Percentiles rank a stretch among this genome's conserved stretches.
These are phyloP conservation scores for Rhododendron ovatum DNA, from an alignment of 148 eudicot species.

Conservation along the genomic window DNA sequence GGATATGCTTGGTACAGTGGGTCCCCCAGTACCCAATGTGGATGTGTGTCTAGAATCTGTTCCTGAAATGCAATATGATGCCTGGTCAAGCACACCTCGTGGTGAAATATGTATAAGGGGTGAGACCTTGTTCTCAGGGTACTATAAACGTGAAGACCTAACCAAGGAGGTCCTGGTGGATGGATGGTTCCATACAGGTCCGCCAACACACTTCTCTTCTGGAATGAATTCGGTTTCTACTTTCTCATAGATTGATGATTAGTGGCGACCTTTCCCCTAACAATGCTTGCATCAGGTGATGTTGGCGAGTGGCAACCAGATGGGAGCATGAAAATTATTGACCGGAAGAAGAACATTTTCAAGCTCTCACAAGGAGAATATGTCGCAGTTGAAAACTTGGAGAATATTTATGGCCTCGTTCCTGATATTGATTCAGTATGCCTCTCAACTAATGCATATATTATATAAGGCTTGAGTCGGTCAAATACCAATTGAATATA, in stretches of 20 bases:
- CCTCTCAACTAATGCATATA: neutral
- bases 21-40: slow-evolving; percentile 87
- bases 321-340: slow-evolving; percentile 91
- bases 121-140: slow-evolving; percentile 83
- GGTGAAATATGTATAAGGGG: slow-evolving; percentile 90
- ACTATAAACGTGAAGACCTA: slow-evolving; percentile 91
- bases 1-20: slow-evolving; percentile 87
- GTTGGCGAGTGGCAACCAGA: slow-evolving; percentile 98
- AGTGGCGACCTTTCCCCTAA: slow-evolving; percentile 3
- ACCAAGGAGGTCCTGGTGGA: slow-evolving; percentile 84
- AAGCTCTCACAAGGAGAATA: slow-evolving; percentile 99
- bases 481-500: neutral
- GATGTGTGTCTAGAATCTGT: slow-evolving; percentile 87
- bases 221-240: neutral
- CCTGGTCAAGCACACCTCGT: slow-evolving; percentile 62
- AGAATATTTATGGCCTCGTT: slow-evolving; percentile 70
- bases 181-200: slow-evolving; percentile 99
- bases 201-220: neutral
- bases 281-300: slow-evolving; percentile 56
- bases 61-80: slow-evolving; percentile 96
- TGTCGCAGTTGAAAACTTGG: slow-evolving; percentile 97
- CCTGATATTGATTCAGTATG: slow-evolving; percentile 75
- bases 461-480: neutral
- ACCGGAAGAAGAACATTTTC: slow-evolving; percentile 95
- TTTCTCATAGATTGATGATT: neutral